phyloP scores from a whole-genome alignment of 768 basidiomycete genomes.

The Mycena latifolia region DNA sequence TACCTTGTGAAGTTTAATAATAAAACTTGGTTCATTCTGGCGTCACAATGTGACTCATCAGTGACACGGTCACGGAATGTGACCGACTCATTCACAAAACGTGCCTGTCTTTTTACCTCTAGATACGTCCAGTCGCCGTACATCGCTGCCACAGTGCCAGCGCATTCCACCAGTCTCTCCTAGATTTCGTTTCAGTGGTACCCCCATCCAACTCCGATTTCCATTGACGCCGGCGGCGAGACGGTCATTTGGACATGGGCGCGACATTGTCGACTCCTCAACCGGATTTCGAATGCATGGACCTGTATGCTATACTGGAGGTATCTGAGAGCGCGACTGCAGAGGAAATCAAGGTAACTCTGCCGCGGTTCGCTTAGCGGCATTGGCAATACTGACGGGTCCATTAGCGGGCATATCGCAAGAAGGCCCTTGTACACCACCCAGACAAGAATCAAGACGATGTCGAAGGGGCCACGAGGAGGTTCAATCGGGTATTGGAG shows the following conservation, averaged over 20 bases:
- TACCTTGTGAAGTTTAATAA: no score
- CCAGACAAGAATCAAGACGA: conserved; percentile 83
- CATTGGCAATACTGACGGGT: not conserved
- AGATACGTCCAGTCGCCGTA: no score
- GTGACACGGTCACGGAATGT: no score
- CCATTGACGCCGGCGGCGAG: no score
- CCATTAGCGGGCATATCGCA: conserved; percentile 70
- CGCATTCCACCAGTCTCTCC: no score
- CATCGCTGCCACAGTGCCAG: no score
- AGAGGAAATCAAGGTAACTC: conserved; percentile 38
- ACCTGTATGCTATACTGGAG: conserved; percentile 38
- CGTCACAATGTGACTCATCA: no score
- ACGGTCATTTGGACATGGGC: conserved; percentile 14
- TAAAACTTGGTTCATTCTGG: no score
- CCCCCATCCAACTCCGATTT: no score
- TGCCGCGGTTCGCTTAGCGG: not conserved
- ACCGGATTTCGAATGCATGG: conserved; percentile 33
- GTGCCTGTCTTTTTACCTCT: no score
- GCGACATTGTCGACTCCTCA: not conserved
- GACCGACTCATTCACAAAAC: no score
- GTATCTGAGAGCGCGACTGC: conserved; percentile 34
- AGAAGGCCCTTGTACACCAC: conserved; percentile 73
- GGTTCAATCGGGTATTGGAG: conserved; percentile 78
- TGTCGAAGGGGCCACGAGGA: conserved; percentile 72
- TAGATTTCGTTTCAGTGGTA: no score